Percentiles rank a stretch among this genome's conserved stretches.
Evolutionary conservation across 306 rosid genomes (phyloP).

Genomic region (Ormosia semicastrata): DNA sequence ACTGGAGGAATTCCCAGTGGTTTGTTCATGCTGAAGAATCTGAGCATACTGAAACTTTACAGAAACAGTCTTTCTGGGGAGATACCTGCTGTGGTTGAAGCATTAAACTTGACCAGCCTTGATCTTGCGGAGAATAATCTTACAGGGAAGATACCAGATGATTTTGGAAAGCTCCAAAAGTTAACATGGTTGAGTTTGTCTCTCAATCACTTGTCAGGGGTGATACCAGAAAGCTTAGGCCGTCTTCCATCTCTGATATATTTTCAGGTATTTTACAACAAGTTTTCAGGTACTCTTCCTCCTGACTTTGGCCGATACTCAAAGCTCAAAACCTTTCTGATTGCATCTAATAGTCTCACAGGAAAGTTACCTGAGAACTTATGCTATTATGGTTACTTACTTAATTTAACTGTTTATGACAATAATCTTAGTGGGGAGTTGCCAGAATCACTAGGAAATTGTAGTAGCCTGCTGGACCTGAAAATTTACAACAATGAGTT

Average conservation of each 20-base stretch:
- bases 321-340: slow-evolving; percentile 19
- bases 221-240: slow-evolving; percentile 41
- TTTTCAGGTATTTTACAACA: slow-evolving; percentile 37
- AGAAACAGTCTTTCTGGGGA: slow-evolving; percentile 42
- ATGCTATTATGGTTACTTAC: slow-evolving; percentile 37
- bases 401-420: slow-evolving; percentile 34
- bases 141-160: slow-evolving; percentile 37
- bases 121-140: slow-evolving; percentile 42
- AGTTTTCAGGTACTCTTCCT: slow-evolving; percentile 42
- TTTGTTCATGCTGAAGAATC: slow-evolving; percentile 41
- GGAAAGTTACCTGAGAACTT: slow-evolving; percentile 44
- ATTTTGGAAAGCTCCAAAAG: slow-evolving; percentile 36
- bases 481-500: slow-evolving; percentile 39
- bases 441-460: slow-evolving; percentile 64
- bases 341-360: slow-evolving; percentile 32
- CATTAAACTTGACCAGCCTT: slow-evolving; percentile 8
- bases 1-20: slow-evolving; percentile 42
- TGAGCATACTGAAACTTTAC: slow-evolving; percentile 27
- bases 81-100: slow-evolving; percentile 41
- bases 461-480: slow-evolving; percentile 32
- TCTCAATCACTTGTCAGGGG: slow-evolving; percentile 35
- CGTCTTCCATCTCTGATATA: slow-evolving; percentile 33
- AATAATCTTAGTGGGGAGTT: slow-evolving; percentile 59
- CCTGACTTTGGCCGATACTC: slow-evolving; percentile 44
- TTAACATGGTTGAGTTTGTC: slow-evolving; percentile 28